Base-by-base conservation (phyloP, 441 rosid genomes). In the Populus hybrid region DNA sequence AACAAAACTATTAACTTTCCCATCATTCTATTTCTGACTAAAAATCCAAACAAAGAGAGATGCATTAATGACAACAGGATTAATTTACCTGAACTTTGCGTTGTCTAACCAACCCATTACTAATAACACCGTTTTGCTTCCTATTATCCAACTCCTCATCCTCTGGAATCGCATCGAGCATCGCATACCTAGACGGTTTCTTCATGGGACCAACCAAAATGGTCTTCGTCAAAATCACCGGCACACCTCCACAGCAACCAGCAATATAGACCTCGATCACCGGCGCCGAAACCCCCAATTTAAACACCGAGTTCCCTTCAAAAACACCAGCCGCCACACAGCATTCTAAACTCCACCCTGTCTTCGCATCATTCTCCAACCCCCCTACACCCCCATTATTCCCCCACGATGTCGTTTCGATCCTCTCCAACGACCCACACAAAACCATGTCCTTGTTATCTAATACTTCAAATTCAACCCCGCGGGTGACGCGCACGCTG, bases 321-420 rank as follows among this genome's bases (percentile, higher is more conserved):
- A 75, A 82, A 9, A 85, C 85, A 6, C 85, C 83, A 7, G 89
- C 84, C 2, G 92, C 91, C 72, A 86, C 70, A 75, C 90, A 89
- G 79, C 95, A 95, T 81, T 91, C 94, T 91, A 95, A 88, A 40
- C 86, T 87, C 97, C 97, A 93, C 11, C 95, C 95, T n/a, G 94
- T 87, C 79, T 80, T 85, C 3, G 89, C 67, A 82, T 85, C 96
- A 67, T 78, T 87, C 79, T 87, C 85, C 67, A 38, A 14, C 9
- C 73, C 79, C 72, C 16, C 53, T 42, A 72, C 35, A 34, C 50
- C 57, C 32, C 73, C 87, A 42, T 79, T 83, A 35, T 82, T 79
- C 97, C 97, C 53, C 53, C 1, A 91, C 76, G 84, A 87, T 70
- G 32, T 87, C 89, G 24, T 78, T 34, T 90, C 95, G 68, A 88